Percentiles rank a stretch among this genome's conserved stretches.
phyloP scores from a whole-genome alignment of 2,329 filamentous ascomycete genomes.

The Massarina eburnea region DNA sequence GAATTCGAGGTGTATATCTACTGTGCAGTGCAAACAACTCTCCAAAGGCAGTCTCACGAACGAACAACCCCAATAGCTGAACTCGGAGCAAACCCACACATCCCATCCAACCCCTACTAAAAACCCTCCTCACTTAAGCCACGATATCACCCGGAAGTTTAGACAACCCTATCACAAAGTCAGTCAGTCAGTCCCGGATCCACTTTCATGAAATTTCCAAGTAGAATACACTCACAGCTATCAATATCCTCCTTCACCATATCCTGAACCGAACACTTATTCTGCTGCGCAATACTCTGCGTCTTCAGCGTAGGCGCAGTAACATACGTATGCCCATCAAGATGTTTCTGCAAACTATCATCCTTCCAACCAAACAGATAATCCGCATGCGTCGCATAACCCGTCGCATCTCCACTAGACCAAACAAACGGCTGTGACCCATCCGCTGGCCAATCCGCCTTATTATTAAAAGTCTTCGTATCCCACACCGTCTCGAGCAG shows the following conservation, averaged over 20 bases:
- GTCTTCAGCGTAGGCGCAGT: conserved; percentile 32
- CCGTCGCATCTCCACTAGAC: conserved; percentile 30
- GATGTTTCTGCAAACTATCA: conserved; percentile 29
- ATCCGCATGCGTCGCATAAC: conserved; percentile 33
- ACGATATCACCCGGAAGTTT: neutral
- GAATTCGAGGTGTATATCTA: too few species aligned
- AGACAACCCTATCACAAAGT: neutral
- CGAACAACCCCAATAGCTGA: too few species aligned
- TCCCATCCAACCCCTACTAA: neutral
- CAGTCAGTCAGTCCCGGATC: neutral
- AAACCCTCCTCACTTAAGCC: neutral
- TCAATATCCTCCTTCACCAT: conserved; percentile 36
- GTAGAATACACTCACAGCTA: conserved; percentile 25
- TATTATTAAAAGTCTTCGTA: conserved; percentile 33
- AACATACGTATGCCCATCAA: conserved; percentile 35
- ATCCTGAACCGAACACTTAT: conserved; percentile 36
- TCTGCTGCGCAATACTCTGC: conserved; percentile 36
- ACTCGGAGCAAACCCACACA: too few species aligned
- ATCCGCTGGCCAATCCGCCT: conserved; percentile 34
- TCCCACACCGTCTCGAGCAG: conserved; percentile 39
- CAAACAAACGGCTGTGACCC: conserved; percentile 37
- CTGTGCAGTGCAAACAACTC: too few species aligned
- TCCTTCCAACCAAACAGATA: conserved; percentile 39
- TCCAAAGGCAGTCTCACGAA: too few species aligned
- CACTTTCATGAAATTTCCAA: neutral